A percentile compares a stretch with the other conserved stretches of the same genome.
Evolutionary conservation across 1,284 basidiomycete species (phyloP).

Genomic region (Sporisorium scitamineum): DNA sequence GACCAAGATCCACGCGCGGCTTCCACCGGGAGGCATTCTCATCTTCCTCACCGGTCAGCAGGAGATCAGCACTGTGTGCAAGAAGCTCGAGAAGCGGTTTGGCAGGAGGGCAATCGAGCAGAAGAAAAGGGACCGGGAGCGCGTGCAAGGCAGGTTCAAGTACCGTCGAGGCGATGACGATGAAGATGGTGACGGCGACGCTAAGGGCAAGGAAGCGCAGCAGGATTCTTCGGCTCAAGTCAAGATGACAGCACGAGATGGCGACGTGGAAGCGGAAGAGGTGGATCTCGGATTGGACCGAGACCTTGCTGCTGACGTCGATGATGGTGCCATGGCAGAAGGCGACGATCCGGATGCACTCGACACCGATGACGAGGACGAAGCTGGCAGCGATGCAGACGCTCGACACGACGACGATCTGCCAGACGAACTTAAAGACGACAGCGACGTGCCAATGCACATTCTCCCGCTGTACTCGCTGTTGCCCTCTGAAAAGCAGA

Average conservation of each 20-base stretch:
- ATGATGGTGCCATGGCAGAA: constrained; percentile 68
- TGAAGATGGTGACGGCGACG: constrained; percentile 30
- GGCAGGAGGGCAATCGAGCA: constrained; percentile 77
- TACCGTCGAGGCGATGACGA: constrained; percentile 21
- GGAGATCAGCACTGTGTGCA: constrained; percentile 78
- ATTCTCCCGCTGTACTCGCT: constrained; percentile 81
- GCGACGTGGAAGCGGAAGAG: constrained; percentile 82
- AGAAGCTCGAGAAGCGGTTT: constrained; percentile 82
- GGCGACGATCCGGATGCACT: constrained; percentile 70
- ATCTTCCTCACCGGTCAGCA: constrained; percentile 84
- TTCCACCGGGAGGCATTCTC: constrained; percentile 79
- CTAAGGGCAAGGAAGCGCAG: constrained; percentile 47
- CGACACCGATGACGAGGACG: constrained; percentile 55
- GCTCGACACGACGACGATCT: constrained; percentile 54
- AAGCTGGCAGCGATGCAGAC: constrained; percentile 31
- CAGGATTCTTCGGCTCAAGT: constrained; percentile 16
- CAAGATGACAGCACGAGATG: constrained; percentile 40
- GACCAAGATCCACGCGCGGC: constrained; percentile 79
- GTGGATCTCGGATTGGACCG: constrained; percentile 77
- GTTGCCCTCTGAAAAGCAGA: constrained; percentile 79
- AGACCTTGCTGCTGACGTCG: constrained; percentile 72
- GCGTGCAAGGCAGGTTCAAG: constrained; percentile 24
- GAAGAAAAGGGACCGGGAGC: constrained; percentile 51
- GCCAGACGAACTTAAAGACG: constrained; percentile 54
- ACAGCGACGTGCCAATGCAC: constrained; percentile 70